Conservation (phyloP, 352 stramenopile genomes). For the Globisporangium polare region DNA sequence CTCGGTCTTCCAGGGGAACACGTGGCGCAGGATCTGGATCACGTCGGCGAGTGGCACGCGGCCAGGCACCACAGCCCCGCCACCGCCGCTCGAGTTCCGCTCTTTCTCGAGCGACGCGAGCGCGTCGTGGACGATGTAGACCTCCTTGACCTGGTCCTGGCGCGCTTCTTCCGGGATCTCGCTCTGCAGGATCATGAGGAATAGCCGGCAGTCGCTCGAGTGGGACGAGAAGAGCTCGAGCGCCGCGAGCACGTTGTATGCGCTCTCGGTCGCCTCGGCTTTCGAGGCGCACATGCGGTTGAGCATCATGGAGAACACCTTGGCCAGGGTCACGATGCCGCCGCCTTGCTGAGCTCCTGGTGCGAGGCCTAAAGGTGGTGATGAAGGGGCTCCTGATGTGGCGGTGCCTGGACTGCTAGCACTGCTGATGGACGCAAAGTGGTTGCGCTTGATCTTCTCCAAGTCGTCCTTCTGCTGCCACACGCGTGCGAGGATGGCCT, state of each 20-base stretch:
- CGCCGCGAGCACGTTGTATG: slow-evolving; percentile 53
- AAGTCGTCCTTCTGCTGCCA: slow-evolving; percentile 65
- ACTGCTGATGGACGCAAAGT: slow-evolving; percentile 5
- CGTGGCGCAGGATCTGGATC: slow-evolving; percentile 34
- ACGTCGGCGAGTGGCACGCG: slow-evolving; percentile 42
- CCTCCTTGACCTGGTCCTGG: slow-evolving; percentile 35
- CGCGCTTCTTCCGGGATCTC: slow-evolving; percentile 47
- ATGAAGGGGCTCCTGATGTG: neutral
- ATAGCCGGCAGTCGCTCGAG: slow-evolving; percentile 52
- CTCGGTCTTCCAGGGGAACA: slow-evolving; percentile 69
- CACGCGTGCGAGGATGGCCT: slow-evolving; percentile 46
- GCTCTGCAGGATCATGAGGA: slow-evolving; percentile 41
- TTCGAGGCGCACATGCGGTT: slow-evolving; percentile 27
- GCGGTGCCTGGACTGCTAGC: neutral
- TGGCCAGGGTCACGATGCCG: slow-evolving; percentile 19
- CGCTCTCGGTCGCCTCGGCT: slow-evolving; percentile 43
- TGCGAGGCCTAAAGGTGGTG: neutral
- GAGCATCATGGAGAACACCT: slow-evolving; percentile 36
- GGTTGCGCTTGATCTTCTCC: slow-evolving; percentile 30
- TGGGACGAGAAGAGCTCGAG: slow-evolving; percentile 35
- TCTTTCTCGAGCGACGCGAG: slow-evolving; percentile 50
- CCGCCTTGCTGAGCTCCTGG: neutral
- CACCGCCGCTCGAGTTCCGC: slow-evolving; percentile 18
- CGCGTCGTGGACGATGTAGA: slow-evolving; percentile 44
- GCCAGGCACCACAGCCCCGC: slow-evolving; percentile 9